Evolutionary conservation across 2,329 filamentous ascomycete species (phyloP).

Genomic region (Balansia obtecta): DNA sequence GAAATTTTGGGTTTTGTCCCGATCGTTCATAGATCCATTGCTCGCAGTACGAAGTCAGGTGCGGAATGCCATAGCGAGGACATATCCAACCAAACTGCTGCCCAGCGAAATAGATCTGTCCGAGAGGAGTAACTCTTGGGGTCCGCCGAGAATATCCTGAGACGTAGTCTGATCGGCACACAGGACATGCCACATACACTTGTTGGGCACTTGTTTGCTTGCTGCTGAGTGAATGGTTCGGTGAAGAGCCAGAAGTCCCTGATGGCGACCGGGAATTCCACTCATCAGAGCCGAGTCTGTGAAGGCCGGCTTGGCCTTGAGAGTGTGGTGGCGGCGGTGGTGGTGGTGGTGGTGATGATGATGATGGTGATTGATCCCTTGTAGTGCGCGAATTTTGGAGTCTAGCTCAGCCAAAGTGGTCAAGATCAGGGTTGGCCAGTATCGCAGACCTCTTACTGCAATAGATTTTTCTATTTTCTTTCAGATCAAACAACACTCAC

Average conservation of each 20-base stretch:
- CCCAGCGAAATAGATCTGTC: constrained; percentile 34
- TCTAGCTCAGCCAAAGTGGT: neutral
- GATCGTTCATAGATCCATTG: constrained; percentile 35
- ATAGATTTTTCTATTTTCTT: too few species aligned
- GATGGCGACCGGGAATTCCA: neutral
- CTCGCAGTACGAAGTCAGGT: constrained; percentile 33
- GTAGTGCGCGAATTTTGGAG: neutral
- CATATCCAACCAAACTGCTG: constrained; percentile 33
- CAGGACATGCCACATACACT: neutral
- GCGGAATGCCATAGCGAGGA: constrained; percentile 34
- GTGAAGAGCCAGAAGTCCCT: neutral
- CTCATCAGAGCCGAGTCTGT: too few species aligned
- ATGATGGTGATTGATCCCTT: too few species aligned
- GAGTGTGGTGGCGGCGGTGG: too few species aligned
- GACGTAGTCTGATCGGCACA: constrained; percentile 1
- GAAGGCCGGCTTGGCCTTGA: too few species aligned
- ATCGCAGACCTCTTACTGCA: too few species aligned
- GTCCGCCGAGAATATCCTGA: neutral
- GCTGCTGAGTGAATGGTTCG: neutral
- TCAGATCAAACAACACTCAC: constrained; percentile 4
- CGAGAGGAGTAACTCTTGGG: constrained; percentile 8
- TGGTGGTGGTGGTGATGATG: too few species aligned
- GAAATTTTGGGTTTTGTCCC: constrained; percentile 18
- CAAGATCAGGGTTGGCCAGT: too few species aligned
- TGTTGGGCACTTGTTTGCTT: neutral